A percentile compares a stretch with the other conserved stretches of the same genome.
Evolutionary conservation across 805 yeast species (phyloP).

Genomic region (Saccharomycopsis sp.): DNA sequence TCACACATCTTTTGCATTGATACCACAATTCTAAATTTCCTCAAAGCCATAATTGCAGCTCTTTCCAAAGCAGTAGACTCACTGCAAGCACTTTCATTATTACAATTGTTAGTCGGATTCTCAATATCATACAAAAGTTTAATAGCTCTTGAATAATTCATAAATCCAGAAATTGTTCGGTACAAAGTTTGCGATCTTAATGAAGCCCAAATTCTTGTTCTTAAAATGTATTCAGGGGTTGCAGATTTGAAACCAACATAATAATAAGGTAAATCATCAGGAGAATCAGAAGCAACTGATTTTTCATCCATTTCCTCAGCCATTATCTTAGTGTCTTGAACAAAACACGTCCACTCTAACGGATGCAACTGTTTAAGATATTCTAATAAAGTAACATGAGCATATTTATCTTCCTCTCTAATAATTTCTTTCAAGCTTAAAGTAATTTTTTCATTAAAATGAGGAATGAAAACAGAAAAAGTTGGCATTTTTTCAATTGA

Average conservation of each 20-base stretch:
- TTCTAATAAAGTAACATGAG: constrained; percentile 57
- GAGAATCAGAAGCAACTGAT: constrained; percentile 36
- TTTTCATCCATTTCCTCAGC: constrained; percentile 41
- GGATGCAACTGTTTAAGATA: constrained; percentile 60
- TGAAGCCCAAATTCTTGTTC: constrained; percentile 77
- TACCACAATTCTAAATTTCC: constrained; percentile 58
- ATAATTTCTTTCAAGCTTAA: constrained; percentile 73
- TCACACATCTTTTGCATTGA: constrained; percentile 56
- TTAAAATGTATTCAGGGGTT: constrained; percentile 47
- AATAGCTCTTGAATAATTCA: constrained; percentile 64
- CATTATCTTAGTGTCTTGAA: constrained; percentile 53
- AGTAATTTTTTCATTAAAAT: constrained; percentile 76
- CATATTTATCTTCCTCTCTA: constrained; percentile 59
- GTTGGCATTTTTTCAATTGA: constrained; percentile 68
- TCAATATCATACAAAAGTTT: constrained; percentile 57
- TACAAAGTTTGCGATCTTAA: constrained; percentile 66
- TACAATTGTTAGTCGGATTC: constrained; percentile 29
- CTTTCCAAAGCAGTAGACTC: constrained; percentile 26
- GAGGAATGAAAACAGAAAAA: constrained; percentile 81
- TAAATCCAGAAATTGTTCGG: constrained; percentile 67
- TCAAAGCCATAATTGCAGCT: constrained; percentile 43
- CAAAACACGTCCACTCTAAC: constrained; percentile 65
- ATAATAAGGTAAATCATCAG: constrained; percentile 48
- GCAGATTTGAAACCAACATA: constrained; percentile 60
- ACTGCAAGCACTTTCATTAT: too few species aligned